Evolutionary conservation across 257 asterid genomes (phyloP), one percentile per base, ranked within the genome.

Genomic region (Capsicum chinense): DNA sequence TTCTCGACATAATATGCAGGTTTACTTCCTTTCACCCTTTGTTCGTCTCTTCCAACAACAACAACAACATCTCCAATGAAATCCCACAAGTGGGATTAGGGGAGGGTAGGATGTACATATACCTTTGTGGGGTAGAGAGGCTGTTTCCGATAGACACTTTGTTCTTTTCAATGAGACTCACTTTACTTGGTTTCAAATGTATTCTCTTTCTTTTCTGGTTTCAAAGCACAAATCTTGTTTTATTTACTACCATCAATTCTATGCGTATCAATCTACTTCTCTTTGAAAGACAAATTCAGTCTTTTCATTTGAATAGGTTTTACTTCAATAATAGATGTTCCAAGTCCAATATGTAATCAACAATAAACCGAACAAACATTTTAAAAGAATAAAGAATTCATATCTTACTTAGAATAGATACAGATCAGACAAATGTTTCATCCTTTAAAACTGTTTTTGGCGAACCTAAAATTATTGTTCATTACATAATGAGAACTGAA

Each of bases 141-240:
- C 44, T 39, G 44, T 39, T 39, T 39, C 5, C 44, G 5, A 4
- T 39, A 39, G 3, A 39, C 44, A 39, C 5, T 39, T 39, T 39
- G 44, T 39, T 4, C 44, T 39, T 39, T 39, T 39, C 44, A 48
- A 19, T n/a, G 80, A 74, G 80, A 48, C 60, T 19, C 44, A 26
- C 50, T 3, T 60, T 12, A 21, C 81, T 74, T 74, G 60, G 81
- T 74, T 74, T 74, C 81, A 74, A 50, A 74, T 19, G 81, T 74
- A 16, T 74, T 50, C 33, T 6, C 62, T 50, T 73, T 50, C 62
- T 74, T 48, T 19, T 50, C 62, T 19, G 44, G 47, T 50, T 74
- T 74, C 4, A 14, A 19, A 74, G 62, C 42, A 74, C 62, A 50
- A 74, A 74, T 74, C 19, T 15, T 35, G 6, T 26, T 42, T 48